These are phyloP conservation scores for Pyrus hybrid DNA, from an alignment of 331 rosid species.

Conservation along the genomic window DNA sequence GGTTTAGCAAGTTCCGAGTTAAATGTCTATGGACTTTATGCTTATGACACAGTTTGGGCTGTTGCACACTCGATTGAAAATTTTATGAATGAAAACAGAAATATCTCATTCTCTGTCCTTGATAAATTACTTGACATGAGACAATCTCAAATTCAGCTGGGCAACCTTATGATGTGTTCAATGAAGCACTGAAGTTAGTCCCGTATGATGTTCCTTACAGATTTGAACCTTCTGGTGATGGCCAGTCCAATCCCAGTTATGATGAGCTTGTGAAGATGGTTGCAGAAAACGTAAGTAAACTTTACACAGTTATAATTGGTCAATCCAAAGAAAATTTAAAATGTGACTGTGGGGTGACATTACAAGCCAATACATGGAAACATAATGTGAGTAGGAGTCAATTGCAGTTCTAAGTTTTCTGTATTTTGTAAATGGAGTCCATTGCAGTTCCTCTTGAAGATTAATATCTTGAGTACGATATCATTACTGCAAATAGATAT, in stretches of 20 bases:
- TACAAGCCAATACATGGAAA: conserved; percentile 1
- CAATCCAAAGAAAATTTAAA: conserved; percentile 3
- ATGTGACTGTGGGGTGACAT: conserved; percentile 4
- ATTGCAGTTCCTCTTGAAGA: not conserved
- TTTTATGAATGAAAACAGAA: conserved; percentile 31
- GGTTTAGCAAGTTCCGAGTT: conserved; percentile 33
- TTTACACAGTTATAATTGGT: not conserved
- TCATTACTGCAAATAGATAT: not conserved
- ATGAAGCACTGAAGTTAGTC: conserved; percentile 47
- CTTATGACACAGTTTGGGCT: conserved; percentile 80
- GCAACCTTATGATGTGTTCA: conserved; percentile 66
- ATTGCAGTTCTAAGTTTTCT: conserved; percentile 41
- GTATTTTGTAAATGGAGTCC: not conserved
- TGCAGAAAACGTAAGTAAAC: conserved; percentile 47
- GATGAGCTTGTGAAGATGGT: conserved; percentile 55
- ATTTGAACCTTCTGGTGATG: conserved; percentile 65
- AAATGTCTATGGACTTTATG: conserved; percentile 63
- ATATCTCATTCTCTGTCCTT: conserved; percentile 45
- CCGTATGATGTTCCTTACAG: conserved; percentile 72
- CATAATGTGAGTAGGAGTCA: conserved; percentile 10
- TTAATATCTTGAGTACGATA: not conserved
- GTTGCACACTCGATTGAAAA: conserved; percentile 61
- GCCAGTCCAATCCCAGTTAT: conserved; percentile 65
- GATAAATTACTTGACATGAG: conserved; percentile 22
- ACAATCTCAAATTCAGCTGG: conserved; percentile 34